These are phyloP conservation scores for Camelina sativa DNA, from an alignment of 345 rosid genomes.

Conservation along the genomic window DNA sequence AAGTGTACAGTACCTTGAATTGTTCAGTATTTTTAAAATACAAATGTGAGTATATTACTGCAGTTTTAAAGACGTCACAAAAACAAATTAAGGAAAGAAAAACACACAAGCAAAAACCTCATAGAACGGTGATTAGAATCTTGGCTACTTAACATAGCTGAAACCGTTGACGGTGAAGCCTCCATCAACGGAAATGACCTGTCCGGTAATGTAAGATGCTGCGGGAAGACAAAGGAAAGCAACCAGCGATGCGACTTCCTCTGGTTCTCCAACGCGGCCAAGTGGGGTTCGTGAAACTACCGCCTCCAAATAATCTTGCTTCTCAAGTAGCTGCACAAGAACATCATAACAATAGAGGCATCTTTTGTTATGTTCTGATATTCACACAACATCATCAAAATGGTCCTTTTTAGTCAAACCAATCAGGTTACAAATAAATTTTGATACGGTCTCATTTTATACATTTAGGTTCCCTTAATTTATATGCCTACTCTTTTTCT, in stretches of 20 bases:
- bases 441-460: neutral
- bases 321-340: slow-evolving; percentile 56
- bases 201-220: slow-evolving; percentile 73
- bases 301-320: slow-evolving; percentile 52
- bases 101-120: slow-evolving; percentile 2
- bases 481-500: neutral
- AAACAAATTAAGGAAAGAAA: neutral
- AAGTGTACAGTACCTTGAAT: neutral
- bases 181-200: slow-evolving; percentile 45
- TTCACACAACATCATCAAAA: neutral
- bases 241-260: slow-evolving; percentile 73
- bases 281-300: slow-evolving; percentile 71
- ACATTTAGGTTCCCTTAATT: neutral
- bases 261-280: slow-evolving; percentile 76
- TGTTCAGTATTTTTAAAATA: neutral
- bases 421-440: neutral
- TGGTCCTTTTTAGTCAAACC: neutral
- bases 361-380: neutral
- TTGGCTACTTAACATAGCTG: slow-evolving; percentile 14
- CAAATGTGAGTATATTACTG: neutral
- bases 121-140: neutral
- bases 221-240: slow-evolving; percentile 84
- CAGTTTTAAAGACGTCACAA: neutral
- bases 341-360: neutral
- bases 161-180: slow-evolving; percentile 46